Evolutionary conservation across 2,329 filamentous ascomycete species (phyloP).

Genomic region (Lachnellula subtilissima): DNA sequence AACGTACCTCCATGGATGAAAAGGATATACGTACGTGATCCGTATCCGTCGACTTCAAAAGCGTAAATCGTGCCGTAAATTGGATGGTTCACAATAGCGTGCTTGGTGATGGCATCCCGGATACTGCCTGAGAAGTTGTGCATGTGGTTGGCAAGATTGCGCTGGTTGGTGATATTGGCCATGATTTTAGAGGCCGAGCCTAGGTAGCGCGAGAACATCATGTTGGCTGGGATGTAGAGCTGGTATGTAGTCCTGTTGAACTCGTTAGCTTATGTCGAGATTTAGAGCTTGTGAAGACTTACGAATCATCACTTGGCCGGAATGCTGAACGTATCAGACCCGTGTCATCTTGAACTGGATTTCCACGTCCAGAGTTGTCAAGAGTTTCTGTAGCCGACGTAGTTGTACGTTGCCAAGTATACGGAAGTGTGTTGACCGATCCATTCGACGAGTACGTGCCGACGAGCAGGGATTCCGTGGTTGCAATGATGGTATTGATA

Average conservation of each 20-base stretch:
- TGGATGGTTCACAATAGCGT: conserved; percentile 63
- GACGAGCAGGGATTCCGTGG: conserved; percentile 64
- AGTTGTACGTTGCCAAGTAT: conserved; percentile 73
- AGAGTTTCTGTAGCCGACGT: conserved; percentile 76
- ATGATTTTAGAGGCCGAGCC: conserved; percentile 48
- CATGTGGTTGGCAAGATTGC: conserved; percentile 53
- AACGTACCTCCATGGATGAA: neutral
- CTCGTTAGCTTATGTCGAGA: neutral
- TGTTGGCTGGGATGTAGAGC: conserved; percentile 85
- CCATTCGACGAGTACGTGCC: conserved; percentile 66
- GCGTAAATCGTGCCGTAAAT: conserved; percentile 66
- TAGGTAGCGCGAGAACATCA: conserved; percentile 70
- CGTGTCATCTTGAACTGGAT: conserved; percentile 69
- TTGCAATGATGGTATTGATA: conserved; percentile 62
- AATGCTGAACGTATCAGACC: conserved; percentile 84
- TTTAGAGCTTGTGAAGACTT: conserved; percentile 4
- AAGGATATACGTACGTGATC: conserved; percentile 38
- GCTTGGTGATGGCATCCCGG: conserved; percentile 59
- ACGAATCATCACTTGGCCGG: conserved; percentile 83
- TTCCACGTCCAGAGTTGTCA: conserved; percentile 69
- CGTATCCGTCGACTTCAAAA: conserved; percentile 73
- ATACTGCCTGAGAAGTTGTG: conserved; percentile 56
- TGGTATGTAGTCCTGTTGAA: conserved; percentile 57
- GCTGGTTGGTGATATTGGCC: conserved; percentile 42
- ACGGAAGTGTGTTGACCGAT: conserved; percentile 52